Evolutionary conservation across 176 grass and related monocot genomes (phyloP).

Genomic region (Cenchrus purpureus): DNA sequence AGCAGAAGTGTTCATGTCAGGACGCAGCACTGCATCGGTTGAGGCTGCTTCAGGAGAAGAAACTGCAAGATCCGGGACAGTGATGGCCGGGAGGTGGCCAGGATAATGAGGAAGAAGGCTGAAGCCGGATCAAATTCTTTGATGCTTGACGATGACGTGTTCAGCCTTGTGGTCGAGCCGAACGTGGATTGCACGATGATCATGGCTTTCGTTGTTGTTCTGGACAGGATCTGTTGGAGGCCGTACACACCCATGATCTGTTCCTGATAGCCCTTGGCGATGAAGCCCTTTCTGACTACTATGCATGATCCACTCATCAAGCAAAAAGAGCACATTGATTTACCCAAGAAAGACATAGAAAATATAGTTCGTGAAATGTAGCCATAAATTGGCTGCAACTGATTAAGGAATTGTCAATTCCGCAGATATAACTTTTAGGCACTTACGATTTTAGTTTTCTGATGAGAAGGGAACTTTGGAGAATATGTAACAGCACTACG

Average conservation of each 20-base stretch:
- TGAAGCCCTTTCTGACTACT: neutral
- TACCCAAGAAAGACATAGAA: neutral
- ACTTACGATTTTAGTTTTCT: neutral
- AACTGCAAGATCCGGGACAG: conserved; percentile 62
- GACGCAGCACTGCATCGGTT: conserved; percentile 2
- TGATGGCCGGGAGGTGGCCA: conserved; percentile 66
- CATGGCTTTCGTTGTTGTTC: conserved; percentile 83
- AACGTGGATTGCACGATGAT: conserved; percentile 47
- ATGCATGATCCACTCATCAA: neutral
- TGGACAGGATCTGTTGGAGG: conserved; percentile 80
- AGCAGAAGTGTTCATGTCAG: conserved; percentile 65
- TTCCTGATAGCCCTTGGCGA: conserved; percentile 28
- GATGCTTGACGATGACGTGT: conserved; percentile 73
- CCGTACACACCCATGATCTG: conserved; percentile 63
- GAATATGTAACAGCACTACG: neutral
- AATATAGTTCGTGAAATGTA: neutral
- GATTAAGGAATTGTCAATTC: neutral
- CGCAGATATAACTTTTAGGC: neutral
- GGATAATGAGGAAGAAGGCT: conserved; percentile 60
- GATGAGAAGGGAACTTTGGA: neutral
- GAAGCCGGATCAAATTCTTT: neutral
- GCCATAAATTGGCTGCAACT: neutral
- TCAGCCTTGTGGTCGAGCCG: conserved; percentile 65
- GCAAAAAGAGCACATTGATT: neutral
- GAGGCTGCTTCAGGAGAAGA: conserved; percentile 78